phyloP scores from a whole-genome alignment of 768 basidiomycete genomes.

The Termitomyces sp. region DNA sequence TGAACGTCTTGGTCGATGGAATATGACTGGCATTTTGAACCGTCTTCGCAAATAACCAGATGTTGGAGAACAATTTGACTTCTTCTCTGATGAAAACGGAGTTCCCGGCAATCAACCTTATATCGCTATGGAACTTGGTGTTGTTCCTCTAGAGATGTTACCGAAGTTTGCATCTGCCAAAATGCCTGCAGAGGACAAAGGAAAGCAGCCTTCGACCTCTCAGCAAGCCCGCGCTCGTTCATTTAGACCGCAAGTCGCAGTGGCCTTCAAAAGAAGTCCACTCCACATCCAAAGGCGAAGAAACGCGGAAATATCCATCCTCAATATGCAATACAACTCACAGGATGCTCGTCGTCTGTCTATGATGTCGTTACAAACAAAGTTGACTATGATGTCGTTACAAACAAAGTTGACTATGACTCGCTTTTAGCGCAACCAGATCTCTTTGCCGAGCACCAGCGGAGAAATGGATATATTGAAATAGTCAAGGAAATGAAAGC shows the following conservation, averaged over 20 bases:
- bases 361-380: not conserved
- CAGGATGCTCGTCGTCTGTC: not conserved
- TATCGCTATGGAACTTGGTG: slow-evolving; percentile 5
- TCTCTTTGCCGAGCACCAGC: not conserved
- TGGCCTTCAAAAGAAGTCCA: too few species aligned
- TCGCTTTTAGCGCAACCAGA: not conserved
- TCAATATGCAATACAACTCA: not conserved
- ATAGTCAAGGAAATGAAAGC: slow-evolving; percentile 1
- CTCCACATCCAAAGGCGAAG: too few species aligned
- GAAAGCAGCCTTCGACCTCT: too few species aligned
- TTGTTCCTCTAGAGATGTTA: not conserved
- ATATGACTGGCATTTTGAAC: not conserved
- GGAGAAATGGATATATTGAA: not conserved
- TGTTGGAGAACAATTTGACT: not conserved
- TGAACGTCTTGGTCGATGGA: not conserved
- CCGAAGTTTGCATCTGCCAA: not conserved
- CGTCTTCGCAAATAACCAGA: not conserved
- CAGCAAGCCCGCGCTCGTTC: too few species aligned
- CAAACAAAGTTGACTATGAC: not conserved
- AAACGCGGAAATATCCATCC: not conserved
- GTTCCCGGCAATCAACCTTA: not conserved
- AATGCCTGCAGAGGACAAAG: too few species aligned
- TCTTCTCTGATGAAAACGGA: not conserved
- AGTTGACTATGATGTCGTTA: not conserved
- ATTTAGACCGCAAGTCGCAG: too few species aligned